Evolutionary conservation across 2,329 filamentous ascomycete species (phyloP).

Genomic region (Cercospora sesami): DNA sequence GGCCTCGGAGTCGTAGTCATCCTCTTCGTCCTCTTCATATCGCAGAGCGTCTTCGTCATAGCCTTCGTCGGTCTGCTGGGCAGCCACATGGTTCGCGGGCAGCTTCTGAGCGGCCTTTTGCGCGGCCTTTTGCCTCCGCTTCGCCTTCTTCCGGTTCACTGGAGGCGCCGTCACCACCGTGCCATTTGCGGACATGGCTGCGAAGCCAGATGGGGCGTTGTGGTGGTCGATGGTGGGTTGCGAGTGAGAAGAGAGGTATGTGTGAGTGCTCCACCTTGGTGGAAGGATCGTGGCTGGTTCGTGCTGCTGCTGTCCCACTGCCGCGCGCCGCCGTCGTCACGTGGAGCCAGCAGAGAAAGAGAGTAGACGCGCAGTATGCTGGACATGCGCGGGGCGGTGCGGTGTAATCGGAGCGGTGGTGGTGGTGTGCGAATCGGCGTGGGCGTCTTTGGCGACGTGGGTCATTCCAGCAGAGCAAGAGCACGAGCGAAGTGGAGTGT

Average conservation of each 20-base stretch:
- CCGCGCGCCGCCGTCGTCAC: neutral
- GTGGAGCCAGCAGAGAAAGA: neutral
- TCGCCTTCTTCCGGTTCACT: slow-evolving; percentile 93
- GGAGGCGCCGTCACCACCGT: slow-evolving; percentile 39
- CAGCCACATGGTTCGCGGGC: slow-evolving; percentile 21
- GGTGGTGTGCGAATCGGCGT: slow-evolving; percentile 1
- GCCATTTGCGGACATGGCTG: slow-evolving; percentile 31
- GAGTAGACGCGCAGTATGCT: neutral
- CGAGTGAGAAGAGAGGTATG: neutral
- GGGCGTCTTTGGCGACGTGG: slow-evolving; percentile 1
- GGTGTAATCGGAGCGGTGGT: neutral
- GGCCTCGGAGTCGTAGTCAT: slow-evolving; percentile 34
- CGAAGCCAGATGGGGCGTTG: slow-evolving; percentile 31
- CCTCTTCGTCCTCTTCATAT: slow-evolving; percentile 46
- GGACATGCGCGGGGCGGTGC: slow-evolving; percentile 2
- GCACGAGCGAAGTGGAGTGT: slow-evolving; percentile 1
- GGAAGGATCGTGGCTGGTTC: slow-evolving; percentile 2
- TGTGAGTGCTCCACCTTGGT: neutral
- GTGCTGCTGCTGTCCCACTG: neutral
- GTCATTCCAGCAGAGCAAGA: slow-evolving; percentile 6
- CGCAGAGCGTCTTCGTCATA: slow-evolving; percentile 46
- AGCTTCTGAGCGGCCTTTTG: slow-evolving; percentile 60
- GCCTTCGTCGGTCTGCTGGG: slow-evolving; percentile 40
- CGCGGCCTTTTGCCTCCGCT: slow-evolving; percentile 80
- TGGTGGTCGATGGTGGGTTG: slow-evolving; percentile 21